These are phyloP conservation scores for Sedum album DNA, from an alignment of 164 flowering plant genomes.

Conservation along the genomic window DNA sequence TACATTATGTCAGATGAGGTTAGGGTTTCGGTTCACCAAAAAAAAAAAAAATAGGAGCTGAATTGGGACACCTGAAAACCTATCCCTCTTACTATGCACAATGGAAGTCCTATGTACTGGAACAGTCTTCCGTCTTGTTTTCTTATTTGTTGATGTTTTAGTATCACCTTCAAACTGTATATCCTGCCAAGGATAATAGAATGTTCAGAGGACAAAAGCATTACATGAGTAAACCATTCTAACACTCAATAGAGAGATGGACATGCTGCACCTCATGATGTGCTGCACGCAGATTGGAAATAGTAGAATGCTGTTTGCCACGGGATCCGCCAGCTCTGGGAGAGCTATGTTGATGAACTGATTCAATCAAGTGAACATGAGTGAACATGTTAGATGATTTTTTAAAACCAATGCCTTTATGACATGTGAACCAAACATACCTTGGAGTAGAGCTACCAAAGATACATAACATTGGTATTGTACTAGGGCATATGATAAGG, in stretches of 20 bases:
- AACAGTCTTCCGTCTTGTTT: not conserved
- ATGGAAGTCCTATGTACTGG: not conserved
- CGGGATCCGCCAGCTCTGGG: not conserved
- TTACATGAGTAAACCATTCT: no score
- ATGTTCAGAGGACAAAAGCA: not conserved
- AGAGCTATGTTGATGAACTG: not conserved
- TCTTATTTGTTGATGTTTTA: not conserved
- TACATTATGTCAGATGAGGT: not conserved
- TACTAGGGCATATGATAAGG: not conserved
- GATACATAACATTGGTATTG: not conserved
- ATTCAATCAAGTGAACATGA: not conserved
- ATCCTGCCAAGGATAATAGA: conserved; percentile 10
- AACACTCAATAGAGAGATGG: not conserved
- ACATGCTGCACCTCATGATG: not conserved
- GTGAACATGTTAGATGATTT: no score
- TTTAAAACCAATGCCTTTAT: not conserved
- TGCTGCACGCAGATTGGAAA: not conserved
- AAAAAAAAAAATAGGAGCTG: not conserved
- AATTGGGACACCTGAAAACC: not conserved
- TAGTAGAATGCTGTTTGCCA: not conserved
- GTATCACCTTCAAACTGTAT: conserved; percentile 9
- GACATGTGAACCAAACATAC: not conserved
- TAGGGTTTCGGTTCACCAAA: not conserved
- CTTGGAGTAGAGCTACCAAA: not conserved
- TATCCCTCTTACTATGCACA: not conserved